Percentiles rank a stretch among this genome's conserved stretches.
Evolutionary conservation across 1,284 basidiomycete species (phyloP).

Genomic region (Cryptococcus amylolentus): DNA sequence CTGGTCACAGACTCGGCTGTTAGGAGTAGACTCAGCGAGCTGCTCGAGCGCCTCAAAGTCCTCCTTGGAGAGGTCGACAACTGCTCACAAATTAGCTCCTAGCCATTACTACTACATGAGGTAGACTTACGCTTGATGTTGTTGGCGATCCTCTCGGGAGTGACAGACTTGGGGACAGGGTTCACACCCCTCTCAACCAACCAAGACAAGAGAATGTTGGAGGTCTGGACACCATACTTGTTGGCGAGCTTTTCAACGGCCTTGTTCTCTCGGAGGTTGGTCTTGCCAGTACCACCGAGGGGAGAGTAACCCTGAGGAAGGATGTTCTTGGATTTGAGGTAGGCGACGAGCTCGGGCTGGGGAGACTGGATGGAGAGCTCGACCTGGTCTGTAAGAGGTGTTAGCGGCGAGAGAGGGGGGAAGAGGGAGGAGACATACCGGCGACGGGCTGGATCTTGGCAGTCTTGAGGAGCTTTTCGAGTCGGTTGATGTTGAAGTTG

Average conservation of each 20-base stretch:
- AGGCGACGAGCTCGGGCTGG: constrained; percentile 72
- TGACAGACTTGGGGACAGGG: constrained; percentile 52
- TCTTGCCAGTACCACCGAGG: constrained; percentile 64
- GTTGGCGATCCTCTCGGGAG: constrained; percentile 47
- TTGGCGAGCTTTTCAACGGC: constrained; percentile 61
- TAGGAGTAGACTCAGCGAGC: constrained; percentile 33
- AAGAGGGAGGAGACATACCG: constrained; percentile 36
- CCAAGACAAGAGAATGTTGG: constrained; percentile 77
- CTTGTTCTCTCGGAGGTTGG: constrained; percentile 63
- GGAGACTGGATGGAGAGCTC: constrained; percentile 79
- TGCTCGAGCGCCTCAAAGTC: constrained; percentile 41
- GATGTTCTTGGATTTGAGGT: constrained; percentile 57
- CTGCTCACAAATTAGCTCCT: no score
- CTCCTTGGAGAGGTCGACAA: constrained; percentile 40
- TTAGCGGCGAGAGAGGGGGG: constrained; percentile 1
- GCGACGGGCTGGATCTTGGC: constrained; percentile 59
- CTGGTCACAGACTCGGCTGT: constrained; percentile 47
- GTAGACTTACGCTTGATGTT: constrained; percentile 44
- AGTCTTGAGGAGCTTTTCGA: constrained; percentile 65
- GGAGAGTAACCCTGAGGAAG: constrained; percentile 76
- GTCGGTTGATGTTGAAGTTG: constrained; percentile 63
- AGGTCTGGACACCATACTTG: constrained; percentile 66
- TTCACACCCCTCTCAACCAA: constrained; percentile 69
- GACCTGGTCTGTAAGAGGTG: constrained; percentile 55
- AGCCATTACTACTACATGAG: no score